phyloP scores from a whole-genome alignment of 192 early-diverging fungal species.

The Mortierella hygrophila region DNA sequence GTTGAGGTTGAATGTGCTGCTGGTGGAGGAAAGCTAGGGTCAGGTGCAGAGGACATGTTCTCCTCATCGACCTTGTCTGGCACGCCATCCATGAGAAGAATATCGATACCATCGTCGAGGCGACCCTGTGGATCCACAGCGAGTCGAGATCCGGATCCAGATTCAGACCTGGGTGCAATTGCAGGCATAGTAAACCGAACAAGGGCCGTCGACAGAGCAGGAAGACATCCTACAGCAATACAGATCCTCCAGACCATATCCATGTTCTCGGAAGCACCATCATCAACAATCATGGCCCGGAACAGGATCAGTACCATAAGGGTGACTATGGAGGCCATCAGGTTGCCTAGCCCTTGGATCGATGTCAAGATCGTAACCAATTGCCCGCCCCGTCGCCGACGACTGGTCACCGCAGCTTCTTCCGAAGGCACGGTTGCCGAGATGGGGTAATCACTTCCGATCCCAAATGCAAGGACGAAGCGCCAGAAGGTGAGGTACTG shows the following conservation, averaged over 20 bases:
- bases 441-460: slow-evolving; percentile 96
- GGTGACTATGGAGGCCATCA: slow-evolving; percentile 76
- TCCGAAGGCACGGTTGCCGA: slow-evolving; percentile 87
- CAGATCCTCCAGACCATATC: slow-evolving; percentile 91
- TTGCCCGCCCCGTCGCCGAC: slow-evolving; percentile 69
- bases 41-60: slow-evolving; percentile 33
- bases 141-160: slow-evolving; percentile 61
- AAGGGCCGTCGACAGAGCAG: slow-evolving; percentile 80
- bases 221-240: slow-evolving; percentile 81
- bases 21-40: slow-evolving; percentile 44
- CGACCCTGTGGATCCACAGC: slow-evolving; percentile 38
- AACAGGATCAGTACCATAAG: slow-evolving; percentile 72
- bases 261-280: slow-evolving; percentile 62
- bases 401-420: slow-evolving; percentile 80
- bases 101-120: background rate
- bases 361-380: slow-evolving; percentile 87
- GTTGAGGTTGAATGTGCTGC: background rate
- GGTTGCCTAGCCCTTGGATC: slow-evolving; percentile 89
- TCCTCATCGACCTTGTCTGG: slow-evolving; percentile 59
- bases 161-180: slow-evolving; percentile 80
- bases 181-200: slow-evolving; percentile 84
- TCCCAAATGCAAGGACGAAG: slow-evolving; percentile 89
- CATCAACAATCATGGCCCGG: slow-evolving; percentile 67
- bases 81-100: slow-evolving; percentile 81
- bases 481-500: slow-evolving; percentile 88